phyloP scores from a whole-genome alignment of 306 rosid species.

The Malus sieversii region DNA sequence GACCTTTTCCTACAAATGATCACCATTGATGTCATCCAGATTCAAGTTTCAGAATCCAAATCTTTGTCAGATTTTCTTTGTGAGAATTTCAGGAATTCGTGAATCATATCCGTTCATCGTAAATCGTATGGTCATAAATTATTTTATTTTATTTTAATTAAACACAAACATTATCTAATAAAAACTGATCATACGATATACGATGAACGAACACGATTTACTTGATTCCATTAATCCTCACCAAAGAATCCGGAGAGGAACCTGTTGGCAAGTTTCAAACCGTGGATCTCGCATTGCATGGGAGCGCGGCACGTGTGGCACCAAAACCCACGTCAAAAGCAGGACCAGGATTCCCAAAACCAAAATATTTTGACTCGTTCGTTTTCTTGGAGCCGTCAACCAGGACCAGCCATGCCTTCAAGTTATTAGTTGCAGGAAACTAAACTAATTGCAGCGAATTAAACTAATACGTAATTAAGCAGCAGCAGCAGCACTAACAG shows the following conservation, averaged over 20 bases:
- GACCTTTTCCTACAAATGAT: background rate
- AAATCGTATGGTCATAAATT: fast-evolving
- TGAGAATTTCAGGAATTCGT: fast-evolving
- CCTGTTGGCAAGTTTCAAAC: background rate
- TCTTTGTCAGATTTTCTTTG: fast-evolving
- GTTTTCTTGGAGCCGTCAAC: background rate
- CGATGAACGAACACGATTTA: fast-evolving
- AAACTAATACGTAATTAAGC: background rate
- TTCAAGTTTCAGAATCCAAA: background rate
- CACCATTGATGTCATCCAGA: background rate
- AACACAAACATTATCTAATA: fast-evolving
- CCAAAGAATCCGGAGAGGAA: too few species aligned
- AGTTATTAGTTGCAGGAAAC: too few species aligned
- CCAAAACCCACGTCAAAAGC: background rate
- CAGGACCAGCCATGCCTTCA: background rate
- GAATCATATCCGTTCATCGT: fast-evolving
- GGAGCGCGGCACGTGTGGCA: background rate
- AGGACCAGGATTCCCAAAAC: background rate
- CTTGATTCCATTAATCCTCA: too few species aligned
- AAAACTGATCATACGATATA: fast-evolving
- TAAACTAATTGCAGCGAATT: background rate
- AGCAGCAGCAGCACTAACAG: background rate
- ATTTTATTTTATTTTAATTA: too few species aligned
- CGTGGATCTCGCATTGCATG: background rate
- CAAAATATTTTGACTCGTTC: background rate